Evolutionary conservation across 2,329 filamentous ascomycete genomes (phyloP), one percentile per base, ranked within the genome.

Genomic region (Pseudovirgaria hyperparasitica): DNA sequence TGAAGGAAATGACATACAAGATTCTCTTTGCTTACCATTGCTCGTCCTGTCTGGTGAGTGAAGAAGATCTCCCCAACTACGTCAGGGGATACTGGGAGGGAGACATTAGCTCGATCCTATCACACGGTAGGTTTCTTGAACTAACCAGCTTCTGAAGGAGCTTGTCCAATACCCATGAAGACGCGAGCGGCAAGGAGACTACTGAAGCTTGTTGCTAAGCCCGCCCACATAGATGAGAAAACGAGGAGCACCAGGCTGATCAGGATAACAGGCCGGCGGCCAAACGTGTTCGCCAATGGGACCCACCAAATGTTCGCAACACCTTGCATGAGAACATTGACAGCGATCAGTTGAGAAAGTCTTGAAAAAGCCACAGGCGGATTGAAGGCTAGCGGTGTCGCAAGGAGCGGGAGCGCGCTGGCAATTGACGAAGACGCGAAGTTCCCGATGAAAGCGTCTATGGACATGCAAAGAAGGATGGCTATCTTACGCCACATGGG

Each of bases 41-140:
- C 54, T 23, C 55, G 43, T 20, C 55, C 55, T 10, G 52, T 45
- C 30, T 58, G 45, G 26, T 58, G 56, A 14, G 58, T 45, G 29
- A 58, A 60, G 37, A 57, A 58, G 2, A 57, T 43, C 27, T 58
- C 55, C 1, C 54, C 55, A 7, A 58, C 45, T 7, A 57, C 46
- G 36, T 53, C 52, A 5, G 55, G 55, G 6, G 54, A 47, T 10
- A 59, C n/a, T n/a, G n/a, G n/a, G n/a, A n/a, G n/a, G n/a, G n/a
- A n/a, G n/a, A n/a, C n/a, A n/a, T n/a, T n/a, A n/a, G n/a, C n/a
- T n/a, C n/a, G n/a, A n/a, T n/a, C n/a, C n/a, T n/a, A n/a, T n/a
- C n/a, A n/a, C n/a, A n/a, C n/a, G n/a, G n/a, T n/a, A n/a, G n/a
- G n/a, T n/a, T n/a, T n/a, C n/a, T n/a, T n/a, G n/a, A n/a, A n/a